These are phyloP conservation scores for Backusella parvicylindrica DNA, from an alignment of 192 early-diverging fungal species.

Conservation along the genomic window DNA sequence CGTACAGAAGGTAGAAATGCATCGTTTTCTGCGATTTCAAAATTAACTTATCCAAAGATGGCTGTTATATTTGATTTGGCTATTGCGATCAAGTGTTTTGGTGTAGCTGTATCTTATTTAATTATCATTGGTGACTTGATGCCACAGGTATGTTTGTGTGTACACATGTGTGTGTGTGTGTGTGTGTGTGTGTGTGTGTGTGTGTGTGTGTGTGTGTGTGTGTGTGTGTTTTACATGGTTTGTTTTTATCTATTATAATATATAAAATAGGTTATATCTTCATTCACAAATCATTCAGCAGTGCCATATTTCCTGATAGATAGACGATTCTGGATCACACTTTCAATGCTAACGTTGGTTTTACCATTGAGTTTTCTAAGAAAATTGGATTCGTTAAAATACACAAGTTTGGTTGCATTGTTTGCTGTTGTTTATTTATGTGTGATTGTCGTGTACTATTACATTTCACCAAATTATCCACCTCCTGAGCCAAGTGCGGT, in stretches of 20 bases:
- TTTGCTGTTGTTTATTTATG: conserved; percentile 83
- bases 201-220: too few relatives aligned
- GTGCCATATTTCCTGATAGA: conserved; percentile 42
- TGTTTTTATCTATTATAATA: too few relatives aligned
- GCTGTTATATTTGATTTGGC: conserved; percentile 90
- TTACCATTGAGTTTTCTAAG: conserved; percentile 79
- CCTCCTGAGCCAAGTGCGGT: conserved; percentile 49
- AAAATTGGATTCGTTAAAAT: conserved; percentile 85
- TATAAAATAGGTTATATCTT: neutral
- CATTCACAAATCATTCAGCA: neutral
- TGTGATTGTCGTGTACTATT: conserved; percentile 80
- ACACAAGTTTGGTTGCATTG: conserved; percentile 85
- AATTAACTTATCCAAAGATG: conserved; percentile 92
- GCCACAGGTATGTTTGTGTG: conserved; percentile 56
- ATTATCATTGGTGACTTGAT: conserved; percentile 95
- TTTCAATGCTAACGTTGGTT: conserved; percentile 62
- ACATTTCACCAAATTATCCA: conserved; percentile 53
- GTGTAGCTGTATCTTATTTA: conserved; percentile 90
- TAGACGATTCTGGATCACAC: conserved; percentile 83
- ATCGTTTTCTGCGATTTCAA: conserved; percentile 88
- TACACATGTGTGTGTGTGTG: neutral
- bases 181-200: neutral
- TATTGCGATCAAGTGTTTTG: conserved; percentile 98
- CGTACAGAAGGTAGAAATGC: conserved; percentile 72
- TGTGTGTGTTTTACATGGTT: too few relatives aligned